Percentiles rank a stretch among this genome's conserved stretches.
Evolutionary conservation across 306 rosid species (phyloP).

Genomic region (Vigna hirtella): DNA sequence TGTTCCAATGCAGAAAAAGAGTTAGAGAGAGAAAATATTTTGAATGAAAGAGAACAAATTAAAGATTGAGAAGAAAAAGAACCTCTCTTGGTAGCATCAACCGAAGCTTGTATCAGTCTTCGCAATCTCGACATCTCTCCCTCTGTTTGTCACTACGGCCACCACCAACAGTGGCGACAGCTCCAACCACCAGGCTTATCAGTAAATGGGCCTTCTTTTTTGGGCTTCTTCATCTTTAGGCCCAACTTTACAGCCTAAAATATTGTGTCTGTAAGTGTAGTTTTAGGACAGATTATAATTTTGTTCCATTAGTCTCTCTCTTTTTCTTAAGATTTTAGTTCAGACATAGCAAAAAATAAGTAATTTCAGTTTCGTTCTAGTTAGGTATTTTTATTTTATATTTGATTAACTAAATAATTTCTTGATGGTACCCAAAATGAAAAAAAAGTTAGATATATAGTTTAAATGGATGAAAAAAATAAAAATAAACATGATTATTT

Average conservation of each 20-base stretch:
- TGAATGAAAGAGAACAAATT: not conserved
- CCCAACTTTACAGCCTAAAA: not conserved
- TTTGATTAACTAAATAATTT: no score
- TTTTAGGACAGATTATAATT: no score
- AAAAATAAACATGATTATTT: no score
- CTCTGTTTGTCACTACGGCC: constrained; percentile 12
- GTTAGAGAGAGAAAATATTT: constrained; percentile 5
- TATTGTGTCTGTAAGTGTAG: no score
- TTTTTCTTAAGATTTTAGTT: no score
- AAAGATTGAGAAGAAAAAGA: not conserved
- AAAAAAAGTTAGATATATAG: no score
- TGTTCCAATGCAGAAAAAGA: constrained; percentile 38
- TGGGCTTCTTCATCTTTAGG: not conserved
- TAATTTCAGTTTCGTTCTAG: no score
- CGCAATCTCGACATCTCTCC: constrained; percentile 77
- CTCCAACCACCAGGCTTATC: constrained; percentile 3
- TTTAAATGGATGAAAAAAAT: no score
- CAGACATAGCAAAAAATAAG: no score
- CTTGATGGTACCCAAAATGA: no score
- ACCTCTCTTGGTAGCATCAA: constrained; percentile 87
- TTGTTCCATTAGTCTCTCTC: no score
- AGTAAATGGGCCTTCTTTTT: constrained; percentile 21
- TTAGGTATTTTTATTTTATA: no score
- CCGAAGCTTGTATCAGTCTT: constrained; percentile 70
- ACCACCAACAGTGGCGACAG: not conserved